Percentiles rank a stretch among this genome's conserved stretches.
These are phyloP conservation scores for Rhynchosporium graminicola DNA, from an alignment of 2,329 filamentous ascomycete species.

Conservation along the genomic window DNA sequence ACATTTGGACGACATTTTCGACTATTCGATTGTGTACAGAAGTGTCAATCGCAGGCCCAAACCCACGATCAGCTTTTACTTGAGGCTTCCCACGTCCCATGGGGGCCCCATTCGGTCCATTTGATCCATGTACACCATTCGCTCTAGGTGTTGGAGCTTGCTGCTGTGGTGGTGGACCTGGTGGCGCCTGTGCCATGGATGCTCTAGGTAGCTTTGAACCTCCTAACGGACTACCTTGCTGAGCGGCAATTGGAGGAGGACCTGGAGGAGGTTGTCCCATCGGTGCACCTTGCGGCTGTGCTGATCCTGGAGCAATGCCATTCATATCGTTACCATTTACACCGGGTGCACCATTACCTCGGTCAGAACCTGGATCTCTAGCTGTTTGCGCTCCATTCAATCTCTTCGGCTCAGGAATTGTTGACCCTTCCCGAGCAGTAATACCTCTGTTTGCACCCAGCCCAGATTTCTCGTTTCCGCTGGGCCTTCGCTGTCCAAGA, in stretches of 20 bases:
- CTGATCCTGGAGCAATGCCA: constrained; percentile 38
- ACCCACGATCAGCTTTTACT: constrained; percentile 35
- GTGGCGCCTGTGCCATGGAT: constrained; percentile 58
- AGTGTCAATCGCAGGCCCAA: constrained; percentile 38
- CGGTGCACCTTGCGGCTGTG: constrained; percentile 36
- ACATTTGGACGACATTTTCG: constrained; percentile 48
- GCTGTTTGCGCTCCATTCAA: constrained; percentile 42
- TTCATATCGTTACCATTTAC: constrained; percentile 43
- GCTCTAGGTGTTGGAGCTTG: constrained; percentile 57
- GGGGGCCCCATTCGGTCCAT: constrained; percentile 16
- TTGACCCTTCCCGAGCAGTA: constrained; percentile 36
- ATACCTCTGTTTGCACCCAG: constrained; percentile 34
- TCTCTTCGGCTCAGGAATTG: constrained; percentile 48
- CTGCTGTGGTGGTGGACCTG: constrained; percentile 65
- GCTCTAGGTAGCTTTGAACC: constrained; percentile 61
- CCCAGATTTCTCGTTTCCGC: constrained; percentile 45
- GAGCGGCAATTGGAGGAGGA: constrained; percentile 38
- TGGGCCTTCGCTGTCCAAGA: constrained; percentile 43
- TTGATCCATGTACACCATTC: constrained; percentile 26
- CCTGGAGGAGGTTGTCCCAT: constrained; percentile 41
- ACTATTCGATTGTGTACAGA: constrained; percentile 44
- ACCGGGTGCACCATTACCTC: constrained; percentile 40
- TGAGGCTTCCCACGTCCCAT: constrained; percentile 34
- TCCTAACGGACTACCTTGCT: constrained; percentile 46
- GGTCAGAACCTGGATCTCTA: constrained; percentile 43